phyloP scores from a whole-genome alignment of 2,329 filamentous ascomycete genomes.

The Neophaeococcomyces mojaviensis region DNA sequence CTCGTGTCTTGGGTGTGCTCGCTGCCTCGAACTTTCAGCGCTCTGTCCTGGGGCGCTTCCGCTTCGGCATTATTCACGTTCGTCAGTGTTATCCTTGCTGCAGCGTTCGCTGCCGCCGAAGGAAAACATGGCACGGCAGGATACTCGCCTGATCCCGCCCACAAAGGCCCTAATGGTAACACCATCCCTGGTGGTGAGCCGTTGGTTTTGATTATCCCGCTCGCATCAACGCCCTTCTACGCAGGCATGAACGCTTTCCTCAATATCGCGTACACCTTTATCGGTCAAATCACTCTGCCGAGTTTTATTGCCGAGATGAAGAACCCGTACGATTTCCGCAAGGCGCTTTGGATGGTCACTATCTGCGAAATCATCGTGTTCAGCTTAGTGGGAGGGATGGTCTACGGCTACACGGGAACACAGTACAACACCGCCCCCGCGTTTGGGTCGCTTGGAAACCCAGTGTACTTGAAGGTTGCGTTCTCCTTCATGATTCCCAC shows the following conservation, averaged over 20 bases:
- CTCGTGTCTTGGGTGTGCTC: conserved; percentile 71
- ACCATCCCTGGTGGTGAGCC: conserved; percentile 49
- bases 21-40: conserved; percentile 75
- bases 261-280: conserved; percentile 95
- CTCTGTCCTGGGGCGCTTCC: conserved; percentile 70
- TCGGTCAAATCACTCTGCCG: conserved; percentile 87
- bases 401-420: conserved; percentile 63
- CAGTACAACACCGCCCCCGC: conserved; percentile 84
- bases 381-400: conserved; percentile 66
- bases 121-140: conserved; percentile 56
- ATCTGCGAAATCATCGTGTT: conserved; percentile 83
- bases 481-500: conserved; percentile 97
- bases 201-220: conserved; percentile 60
- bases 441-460: conserved; percentile 71
- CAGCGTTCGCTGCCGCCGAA: conserved; percentile 73
- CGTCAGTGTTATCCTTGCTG: conserved; percentile 74
- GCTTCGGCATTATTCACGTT: conserved; percentile 82
- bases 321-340: conserved; percentile 73
- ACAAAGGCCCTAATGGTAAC: conserved; percentile 23
- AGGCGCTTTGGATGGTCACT: conserved; percentile 84
- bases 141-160: conserved; percentile 47
- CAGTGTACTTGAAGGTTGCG: conserved; percentile 73
- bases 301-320: conserved; percentile 96
- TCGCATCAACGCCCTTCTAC: conserved; percentile 69
- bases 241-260: conserved; percentile 78